Evolutionary conservation across 306 rosid species (phyloP), one percentile per base, ranked within the genome.

Genomic region (Citrullus amarus): DNA sequence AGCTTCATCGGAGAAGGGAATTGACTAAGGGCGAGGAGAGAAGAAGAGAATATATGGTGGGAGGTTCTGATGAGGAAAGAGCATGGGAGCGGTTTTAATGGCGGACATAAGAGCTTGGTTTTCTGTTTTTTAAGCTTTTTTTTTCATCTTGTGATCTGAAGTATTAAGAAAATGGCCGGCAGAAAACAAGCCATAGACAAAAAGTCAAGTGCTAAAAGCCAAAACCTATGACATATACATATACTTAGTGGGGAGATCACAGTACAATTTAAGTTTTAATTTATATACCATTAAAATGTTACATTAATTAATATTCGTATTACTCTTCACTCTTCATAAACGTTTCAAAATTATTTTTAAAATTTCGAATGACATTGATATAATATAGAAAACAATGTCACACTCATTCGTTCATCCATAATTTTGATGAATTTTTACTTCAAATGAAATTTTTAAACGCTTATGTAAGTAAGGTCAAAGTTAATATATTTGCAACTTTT

Each of bases 151-250:
- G 79, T 69, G 58, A 70, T 71, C 32, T 39, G 53, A 58, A 59
- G 28, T 48, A 48, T 48, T 18, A 51, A 53, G 25, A 71, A 82
- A 67, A 85, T 81, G 90, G 96, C 97, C 98, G 94, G 97, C 96
- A 89, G 84, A 34, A 39, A 10, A 79, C 46, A 83, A 87, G 88
- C 67, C 97, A 82, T 20, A 28, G 6, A 77, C 86, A 89, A 89
- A 79, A 86, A 18, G 84, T 68, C 76, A 81, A 86, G 57, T 44
- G 82, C 90, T 85, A 88, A 48, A 72, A 48, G 55, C 58, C 58
- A 72, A 72, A 44, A 22, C 46, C 57, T 44, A 70, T 46, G 76
- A 70, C 76, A 70, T 22, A 12, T 11, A 46, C 56, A 44, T 69
- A 43, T 46, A 20, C 76, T 44, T 69, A 18, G 17, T 69, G 75